Conservation (phyloP, 2,329 filamentous ascomycete genomes). For the Drechslerella stenobrocha region DNA sequence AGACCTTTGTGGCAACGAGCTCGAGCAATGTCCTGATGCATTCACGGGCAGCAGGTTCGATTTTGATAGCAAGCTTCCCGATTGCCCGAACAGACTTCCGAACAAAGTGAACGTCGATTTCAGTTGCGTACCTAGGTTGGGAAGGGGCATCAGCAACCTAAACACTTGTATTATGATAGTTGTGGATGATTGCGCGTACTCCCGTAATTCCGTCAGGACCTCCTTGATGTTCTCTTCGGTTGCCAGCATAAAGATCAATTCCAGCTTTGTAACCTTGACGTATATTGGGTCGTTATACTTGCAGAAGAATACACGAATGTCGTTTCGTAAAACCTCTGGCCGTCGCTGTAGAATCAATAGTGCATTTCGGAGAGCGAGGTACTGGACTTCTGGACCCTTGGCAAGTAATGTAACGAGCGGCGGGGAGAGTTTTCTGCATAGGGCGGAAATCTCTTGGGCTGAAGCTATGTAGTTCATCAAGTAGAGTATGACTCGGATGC, state of each 20-base stretch:
- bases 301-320: slow-evolving; percentile 98
- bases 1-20: slow-evolving; percentile 94
- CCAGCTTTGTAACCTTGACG: slow-evolving; percentile 97
- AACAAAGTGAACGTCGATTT: slow-evolving; percentile 98
- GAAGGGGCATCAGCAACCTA: slow-evolving; percentile 47
- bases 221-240: slow-evolving; percentile 94
- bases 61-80: slow-evolving; percentile 97
- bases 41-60: slow-evolving; percentile 84
- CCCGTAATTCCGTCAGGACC: slow-evolving; percentile 87
- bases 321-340: slow-evolving; percentile 90
- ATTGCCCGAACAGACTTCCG: slow-evolving; percentile 97
- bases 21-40: slow-evolving; percentile 94
- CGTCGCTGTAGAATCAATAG: slow-evolving; percentile 88
- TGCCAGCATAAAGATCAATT: slow-evolving; percentile 98
- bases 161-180: neutral
- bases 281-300: slow-evolving; percentile 99
- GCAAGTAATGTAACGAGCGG: slow-evolving; percentile 91
- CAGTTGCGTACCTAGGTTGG: slow-evolving; percentile 73
- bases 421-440: slow-evolving; percentile 91
- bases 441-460: slow-evolving; percentile 78
- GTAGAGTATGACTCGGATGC: slow-evolving; percentile 93
- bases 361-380: slow-evolving; percentile 89
- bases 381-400: slow-evolving; percentile 98
- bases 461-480: slow-evolving; percentile 98
- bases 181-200: slow-evolving; percentile 61